Percentiles rank a stretch among this genome's conserved stretches.
Conservation (phyloP, 2,329 filamentous ascomycete species). For the Paradendryphiella salina region DNA sequence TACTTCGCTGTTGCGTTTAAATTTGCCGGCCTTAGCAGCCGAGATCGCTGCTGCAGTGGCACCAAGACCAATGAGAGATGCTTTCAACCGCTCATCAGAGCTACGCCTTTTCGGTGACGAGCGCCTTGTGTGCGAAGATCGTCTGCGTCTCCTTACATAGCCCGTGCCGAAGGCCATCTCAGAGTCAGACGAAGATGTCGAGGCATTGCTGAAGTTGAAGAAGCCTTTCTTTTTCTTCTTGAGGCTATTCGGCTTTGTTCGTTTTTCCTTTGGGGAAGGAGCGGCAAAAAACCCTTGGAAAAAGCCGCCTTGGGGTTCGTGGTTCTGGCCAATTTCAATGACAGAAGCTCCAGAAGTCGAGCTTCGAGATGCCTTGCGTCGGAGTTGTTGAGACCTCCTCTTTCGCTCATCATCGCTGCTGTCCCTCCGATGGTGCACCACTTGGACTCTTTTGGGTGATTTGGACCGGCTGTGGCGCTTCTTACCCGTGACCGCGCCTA, state of each 20-base stretch:
- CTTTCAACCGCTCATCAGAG: conserved; percentile 53
- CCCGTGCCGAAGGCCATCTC: conserved; percentile 53
- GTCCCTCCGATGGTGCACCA: conserved; percentile 33
- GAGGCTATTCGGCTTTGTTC: conserved; percentile 28
- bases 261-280: conserved; percentile 40
- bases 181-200: conserved; percentile 51
- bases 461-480: conserved; percentile 43
- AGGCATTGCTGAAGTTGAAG: conserved; percentile 55
- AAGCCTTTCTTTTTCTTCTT: conserved; percentile 52
- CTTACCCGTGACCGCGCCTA: conserved; percentile 34
- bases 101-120: conserved; percentile 40
- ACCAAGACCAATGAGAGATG: conserved; percentile 52
- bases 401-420: conserved; percentile 39
- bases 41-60: conserved; percentile 55
- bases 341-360: conserved; percentile 58
- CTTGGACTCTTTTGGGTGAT: conserved; percentile 40
- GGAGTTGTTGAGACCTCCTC: conserved; percentile 31
- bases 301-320: conserved; percentile 50
- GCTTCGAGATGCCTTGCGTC: conserved; percentile 41
- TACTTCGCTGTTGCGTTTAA: conserved; percentile 39
- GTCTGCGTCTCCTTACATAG: conserved; percentile 31
- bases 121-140: conserved; percentile 14
- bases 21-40: conserved; percentile 45
- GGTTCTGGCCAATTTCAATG: conserved; percentile 66
- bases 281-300: conserved; percentile 65